These are phyloP conservation scores for Jackrogersella minutella DNA, from an alignment of 495 filamentous ascomycete genomes.

Conservation along the genomic window DNA sequence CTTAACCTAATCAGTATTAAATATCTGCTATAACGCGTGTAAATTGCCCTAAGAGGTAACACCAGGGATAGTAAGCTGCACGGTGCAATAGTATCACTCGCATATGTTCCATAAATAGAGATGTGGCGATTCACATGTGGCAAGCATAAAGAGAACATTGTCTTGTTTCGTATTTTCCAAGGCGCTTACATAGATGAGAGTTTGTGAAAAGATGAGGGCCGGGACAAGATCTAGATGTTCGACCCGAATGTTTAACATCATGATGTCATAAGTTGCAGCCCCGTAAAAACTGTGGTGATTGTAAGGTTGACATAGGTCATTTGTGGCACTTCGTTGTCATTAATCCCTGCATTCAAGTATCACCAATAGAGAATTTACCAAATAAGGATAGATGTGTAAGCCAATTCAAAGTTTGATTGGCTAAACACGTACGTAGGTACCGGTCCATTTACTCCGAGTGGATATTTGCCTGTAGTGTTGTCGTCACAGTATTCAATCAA, in stretches of 20 bases:
- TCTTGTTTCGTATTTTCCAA: too few relatives aligned
- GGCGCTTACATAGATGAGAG: too few relatives aligned
- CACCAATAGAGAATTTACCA: slow-evolving; percentile 11
- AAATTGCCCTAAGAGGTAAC: too few relatives aligned
- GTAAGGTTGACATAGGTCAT: slow-evolving; percentile 3
- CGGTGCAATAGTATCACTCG: too few relatives aligned
- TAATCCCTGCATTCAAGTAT: slow-evolving; percentile 23
- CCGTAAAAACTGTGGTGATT: slow-evolving; percentile 5
- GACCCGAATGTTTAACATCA: slow-evolving; percentile 3
- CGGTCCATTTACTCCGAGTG: slow-evolving; percentile 30
- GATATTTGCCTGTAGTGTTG: slow-evolving; percentile 5
- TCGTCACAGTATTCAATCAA: slow-evolving; percentile 25
- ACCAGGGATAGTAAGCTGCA: too few relatives aligned
- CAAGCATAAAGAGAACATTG: not conserved
- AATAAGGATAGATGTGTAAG: slow-evolving; percentile 21
- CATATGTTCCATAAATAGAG: not conserved
- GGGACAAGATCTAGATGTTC: slow-evolving; percentile 11
- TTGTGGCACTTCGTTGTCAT: slow-evolving; percentile 14
- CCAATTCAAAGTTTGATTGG: slow-evolving; percentile 14
- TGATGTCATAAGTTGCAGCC: slow-evolving; percentile 21
- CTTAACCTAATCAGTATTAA: too few relatives aligned
- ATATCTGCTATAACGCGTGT: too few relatives aligned
- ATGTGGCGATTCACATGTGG: not conserved
- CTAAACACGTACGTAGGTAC: not conserved
- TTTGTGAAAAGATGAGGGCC: too few relatives aligned